phyloP scores from a whole-genome alignment of 2,329 filamentous ascomycete species.

The Epichloe coenophiala region DNA sequence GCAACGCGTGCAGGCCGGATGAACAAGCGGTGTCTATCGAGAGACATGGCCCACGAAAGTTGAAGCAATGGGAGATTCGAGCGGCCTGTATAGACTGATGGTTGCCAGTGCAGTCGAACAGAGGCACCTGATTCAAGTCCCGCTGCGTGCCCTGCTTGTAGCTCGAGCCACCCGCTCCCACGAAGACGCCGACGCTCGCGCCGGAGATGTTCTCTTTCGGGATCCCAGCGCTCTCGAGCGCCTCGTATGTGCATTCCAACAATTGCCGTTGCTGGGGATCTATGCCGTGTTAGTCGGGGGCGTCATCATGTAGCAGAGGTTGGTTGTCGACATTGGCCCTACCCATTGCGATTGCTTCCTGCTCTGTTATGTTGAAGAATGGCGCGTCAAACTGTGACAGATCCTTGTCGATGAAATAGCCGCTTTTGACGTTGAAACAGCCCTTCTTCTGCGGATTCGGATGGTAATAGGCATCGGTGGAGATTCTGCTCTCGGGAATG shows the following conservation, averaged over 20 bases:
- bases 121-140: slow-evolving; percentile 33
- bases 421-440: slow-evolving; percentile 20
- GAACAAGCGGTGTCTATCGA: slow-evolving; percentile 41
- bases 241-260: slow-evolving; percentile 39
- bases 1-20: slow-evolving; percentile 34
- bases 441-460: slow-evolving; percentile 27
- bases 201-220: slow-evolving; percentile 32
- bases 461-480: slow-evolving; percentile 23
- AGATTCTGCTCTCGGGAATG: not conserved
- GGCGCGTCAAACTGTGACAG: slow-evolving; percentile 35
- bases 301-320: too few relatives aligned
- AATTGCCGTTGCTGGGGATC: slow-evolving; percentile 40
- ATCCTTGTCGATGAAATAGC: slow-evolving; percentile 32
- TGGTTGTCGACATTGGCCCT: too few relatives aligned
- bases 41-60: slow-evolving; percentile 38
- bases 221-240: slow-evolving; percentile 37
- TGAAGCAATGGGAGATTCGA: slow-evolving; percentile 40
- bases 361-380: slow-evolving; percentile 36
- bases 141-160: slow-evolving; percentile 30
- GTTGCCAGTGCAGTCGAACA: slow-evolving; percentile 37
- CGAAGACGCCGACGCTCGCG: slow-evolving; percentile 34
- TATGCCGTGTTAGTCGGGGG: not conserved
- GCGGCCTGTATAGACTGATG: slow-evolving; percentile 41
- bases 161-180: slow-evolving; percentile 18
- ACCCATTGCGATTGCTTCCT: slow-evolving; percentile 34